Evolutionary conservation across 768 basidiomycete genomes (phyloP).

Genomic region (Mrakia frigida): DNA sequence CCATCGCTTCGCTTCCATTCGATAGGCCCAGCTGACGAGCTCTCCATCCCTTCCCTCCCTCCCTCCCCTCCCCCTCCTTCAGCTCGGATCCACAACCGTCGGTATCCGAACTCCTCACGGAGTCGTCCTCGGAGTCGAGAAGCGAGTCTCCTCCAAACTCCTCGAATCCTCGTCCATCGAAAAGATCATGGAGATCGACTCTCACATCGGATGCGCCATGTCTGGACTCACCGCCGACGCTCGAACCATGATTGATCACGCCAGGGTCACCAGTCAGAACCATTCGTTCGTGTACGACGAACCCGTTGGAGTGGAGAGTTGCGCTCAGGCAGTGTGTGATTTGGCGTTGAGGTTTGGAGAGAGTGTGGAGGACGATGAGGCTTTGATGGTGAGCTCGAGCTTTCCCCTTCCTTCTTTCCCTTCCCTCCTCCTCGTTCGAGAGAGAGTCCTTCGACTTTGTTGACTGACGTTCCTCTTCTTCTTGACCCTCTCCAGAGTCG

Average conservation of each 20-base stretch:
- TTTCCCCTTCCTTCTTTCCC: background rate
- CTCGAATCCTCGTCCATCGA: slow-evolving; percentile 94
- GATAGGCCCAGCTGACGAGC: slow-evolving; percentile 2
- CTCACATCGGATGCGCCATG: slow-evolving; percentile 96
- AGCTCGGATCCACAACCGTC: slow-evolving; percentile 98
- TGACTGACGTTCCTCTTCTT: background rate
- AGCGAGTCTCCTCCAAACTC: slow-evolving; percentile 93
- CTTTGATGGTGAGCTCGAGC: slow-evolving; percentile 69
- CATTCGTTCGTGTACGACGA: slow-evolving; percentile 97
- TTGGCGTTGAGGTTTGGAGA: slow-evolving; percentile 94
- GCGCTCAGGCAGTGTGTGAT: slow-evolving; percentile 96
- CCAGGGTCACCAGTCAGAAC: slow-evolving; percentile 90
- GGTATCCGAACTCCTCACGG: slow-evolving; percentile 87
- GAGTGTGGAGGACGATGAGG: slow-evolving; percentile 97
- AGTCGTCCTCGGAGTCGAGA: slow-evolving; percentile 91
- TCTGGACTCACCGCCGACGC: slow-evolving; percentile 92
- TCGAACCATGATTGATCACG: slow-evolving; percentile 99
- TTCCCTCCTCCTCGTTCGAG: background rate
- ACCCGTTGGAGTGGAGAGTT: slow-evolving; percentile 92
- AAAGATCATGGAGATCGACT: slow-evolving; percentile 99
- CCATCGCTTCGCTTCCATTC: background rate
- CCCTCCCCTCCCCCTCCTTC: slow-evolving; percentile 17
- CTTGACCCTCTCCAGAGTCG: slow-evolving; percentile 56
- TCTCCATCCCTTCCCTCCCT: background rate
- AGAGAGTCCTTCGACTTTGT: too few relatives aligned